phyloP scores from a whole-genome alignment of 2,329 filamentous ascomycete genomes.

The Aspergillus aculeatinus region DNA sequence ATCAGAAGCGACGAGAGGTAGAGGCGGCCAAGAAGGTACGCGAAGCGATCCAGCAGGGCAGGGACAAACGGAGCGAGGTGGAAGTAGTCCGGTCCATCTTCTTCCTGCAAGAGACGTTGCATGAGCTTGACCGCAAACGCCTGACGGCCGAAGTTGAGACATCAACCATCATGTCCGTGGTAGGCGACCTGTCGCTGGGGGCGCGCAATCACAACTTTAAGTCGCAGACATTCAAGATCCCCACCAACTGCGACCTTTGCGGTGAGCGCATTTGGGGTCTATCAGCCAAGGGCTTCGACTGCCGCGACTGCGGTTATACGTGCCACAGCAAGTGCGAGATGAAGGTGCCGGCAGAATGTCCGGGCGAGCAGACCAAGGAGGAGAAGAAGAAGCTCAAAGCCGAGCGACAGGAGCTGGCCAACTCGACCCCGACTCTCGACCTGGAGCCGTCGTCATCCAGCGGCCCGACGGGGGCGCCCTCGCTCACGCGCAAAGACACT shows the following conservation, averaged over 20 bases:
- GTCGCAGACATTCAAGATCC: conserved; percentile 98
- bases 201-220: conserved; percentile 98
- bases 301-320: conserved; percentile 93
- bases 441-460: conserved; percentile 30
- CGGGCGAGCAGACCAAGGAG: conserved; percentile 89
- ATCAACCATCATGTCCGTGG: conserved; percentile 82
- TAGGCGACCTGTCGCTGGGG: conserved; percentile 88
- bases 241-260: conserved; percentile 95
- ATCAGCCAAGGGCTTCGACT: conserved; percentile 94
- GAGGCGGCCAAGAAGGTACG: conserved; percentile 73
- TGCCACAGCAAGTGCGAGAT: conserved; percentile 99
- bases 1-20: conserved; percentile 82
- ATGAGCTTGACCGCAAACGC: conserved; percentile 78
- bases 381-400: conserved; percentile 91
- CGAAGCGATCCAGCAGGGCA: conserved; percentile 75
- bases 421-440: conserved; percentile 49
- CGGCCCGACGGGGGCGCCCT: conserved; percentile 59
- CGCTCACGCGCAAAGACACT: conserved; percentile 76
- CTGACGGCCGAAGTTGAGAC: conserved; percentile 91
- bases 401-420: conserved; percentile 77
- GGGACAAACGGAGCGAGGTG: conserved; percentile 85
- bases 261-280: conserved; percentile 96
- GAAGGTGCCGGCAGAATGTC: conserved; percentile 95
- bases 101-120: conserved; percentile 76
- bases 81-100: conserved; percentile 82